Evolutionary conservation across 495 filamentous ascomycete species (phyloP), one percentile per base, ranked within the genome.

Genomic region (Choiromyces venosus): DNA sequence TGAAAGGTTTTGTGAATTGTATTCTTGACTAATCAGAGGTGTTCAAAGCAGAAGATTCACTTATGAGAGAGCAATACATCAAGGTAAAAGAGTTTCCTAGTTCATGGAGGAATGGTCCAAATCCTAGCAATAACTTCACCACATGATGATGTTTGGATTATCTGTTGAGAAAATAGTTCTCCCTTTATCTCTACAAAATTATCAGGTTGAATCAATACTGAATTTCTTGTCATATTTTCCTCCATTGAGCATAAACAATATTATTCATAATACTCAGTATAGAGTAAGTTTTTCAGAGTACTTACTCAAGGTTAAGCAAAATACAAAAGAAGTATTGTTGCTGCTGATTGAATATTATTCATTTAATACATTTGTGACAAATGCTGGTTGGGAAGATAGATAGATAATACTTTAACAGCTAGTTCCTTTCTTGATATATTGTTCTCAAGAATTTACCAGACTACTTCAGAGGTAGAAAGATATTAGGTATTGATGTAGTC

Each of bases 401-500:
- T 67, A 21, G 67, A 44, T 1, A 78, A 5, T 25, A 64, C 25
- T 38, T 19, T 65, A 8, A 78, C 67, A 42, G 56, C 42, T 0
- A 66, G 73, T 19, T 16, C n/a, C 66, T 61, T 61, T 37, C 70
- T 19, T 1, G 44, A 69, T 4, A 78, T 70, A 36, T 75, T 8
- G 25, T 44, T 75, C n/a, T 70, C 46, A 0, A 78, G 40, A 65
- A 78, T 75, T 67, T 42, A 33, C 76, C 73, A 75, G 6, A 42
- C 40, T 36, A 69, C 73, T 33, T 78, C 70, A 0, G 65, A 68
- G 18, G 37, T 25, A 16, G 38, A 72, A 4, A 78, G 38, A 68
- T 78, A 78, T 16, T 42, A 46, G 8, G 44, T 67, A 67, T 75
- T 66, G 37, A 78, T 68, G 44, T 75, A 78, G 21, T 75, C 69